Evolutionary conservation across 768 basidiomycete species (phyloP), one percentile per base, ranked within the genome.

Genomic region (Pleurotus sapidus): DNA sequence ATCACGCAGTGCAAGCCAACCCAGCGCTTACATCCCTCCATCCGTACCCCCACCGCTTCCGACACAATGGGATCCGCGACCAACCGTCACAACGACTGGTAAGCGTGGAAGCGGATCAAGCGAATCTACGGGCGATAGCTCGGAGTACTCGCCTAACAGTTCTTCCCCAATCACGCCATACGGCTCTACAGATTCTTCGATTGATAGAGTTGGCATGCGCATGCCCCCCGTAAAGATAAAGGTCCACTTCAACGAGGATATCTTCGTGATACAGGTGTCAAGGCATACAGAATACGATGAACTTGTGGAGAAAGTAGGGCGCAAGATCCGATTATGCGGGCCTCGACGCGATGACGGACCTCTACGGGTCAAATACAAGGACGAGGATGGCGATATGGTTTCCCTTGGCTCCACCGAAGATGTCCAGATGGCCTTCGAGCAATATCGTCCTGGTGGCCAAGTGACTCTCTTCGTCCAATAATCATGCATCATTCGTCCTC

Each of bases 201-300:
- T 93, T 50, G 79, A 78, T 42, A 84, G 82, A 46, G 72, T 83
- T 43, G 74, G 76, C 63, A 77, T 83, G 61, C 84, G 80, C 68
- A 20, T 27, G n/a, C 71, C 76, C 4, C 82, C 87, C 9, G 87
- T 98, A 43, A 93, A 95, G 68, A 87, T 98, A 67, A 96, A 96
- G 73, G 93, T 98, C 54, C 91, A 92, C 70, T 98, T 90, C 76
- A 87, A 93, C 65, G 91, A 95, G 64, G 95, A 97, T 68, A 90
- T 97, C 46, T 98, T 98, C 67, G 89, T 96, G 60, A 91, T 98
- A 57, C 90, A 93, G 71, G 93, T 96, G 23, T 82, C 91, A 43
- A 82, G 88, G 60, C 72, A 77, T 60, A 92, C 91, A 34, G 86
- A 90, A 68, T 95, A 88, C 70, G 78, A 75, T 53, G 91, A 94